Base-by-base conservation (phyloP, 305 asterid genomes). In the Ilex paraguariensis region DNA sequence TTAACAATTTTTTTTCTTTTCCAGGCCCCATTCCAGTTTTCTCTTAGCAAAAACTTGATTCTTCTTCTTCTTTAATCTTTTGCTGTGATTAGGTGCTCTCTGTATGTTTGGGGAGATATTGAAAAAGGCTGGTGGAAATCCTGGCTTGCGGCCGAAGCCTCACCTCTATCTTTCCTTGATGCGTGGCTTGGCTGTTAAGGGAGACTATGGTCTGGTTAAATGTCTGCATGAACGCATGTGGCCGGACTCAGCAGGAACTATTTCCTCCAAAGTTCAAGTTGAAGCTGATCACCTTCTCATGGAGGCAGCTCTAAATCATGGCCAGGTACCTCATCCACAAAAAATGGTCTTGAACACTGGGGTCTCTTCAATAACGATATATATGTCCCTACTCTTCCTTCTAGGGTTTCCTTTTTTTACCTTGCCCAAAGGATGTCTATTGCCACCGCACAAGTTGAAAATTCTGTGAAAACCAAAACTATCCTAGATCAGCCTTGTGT, bases 281-380 rank as follows among this genome's bases (percentile, higher is more conserved):
- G 94, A 86, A 70, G 74, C 86, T 62, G 94, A 86, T 72, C 77
- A 83, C 67, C 94, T 86, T 48, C 70, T 86, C 64, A 81, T 86
- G 87, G 94, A 86, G 72, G 94, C 85, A 81, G 94, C 94, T 69
- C 73, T 86, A 72, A 83, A 81, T 69, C 71, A 77, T 63, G 90
- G 88, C 71, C 90, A 74, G 87, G 90, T 86, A 65, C 67, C 28
- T 21, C 1, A 21, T 21, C 28, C 2, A 1, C 28, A 21, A 21
- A 21, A 21, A 1, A 21, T 21, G 28, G 28, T 21, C 28, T 21
- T 21, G 28, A 21, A 21, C 1, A 21, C 28, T 21, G 1, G 28
- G 28, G 28, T 21, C 28, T 21, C 28, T 21, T 21, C 28, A 21
- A 21, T 21, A 21, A 21, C 2, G 28, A 21, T 21, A 21, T 21